These are phyloP conservation scores for Harrya chromipes DNA, from an alignment of 768 basidiomycete species.

Conservation along the genomic window DNA sequence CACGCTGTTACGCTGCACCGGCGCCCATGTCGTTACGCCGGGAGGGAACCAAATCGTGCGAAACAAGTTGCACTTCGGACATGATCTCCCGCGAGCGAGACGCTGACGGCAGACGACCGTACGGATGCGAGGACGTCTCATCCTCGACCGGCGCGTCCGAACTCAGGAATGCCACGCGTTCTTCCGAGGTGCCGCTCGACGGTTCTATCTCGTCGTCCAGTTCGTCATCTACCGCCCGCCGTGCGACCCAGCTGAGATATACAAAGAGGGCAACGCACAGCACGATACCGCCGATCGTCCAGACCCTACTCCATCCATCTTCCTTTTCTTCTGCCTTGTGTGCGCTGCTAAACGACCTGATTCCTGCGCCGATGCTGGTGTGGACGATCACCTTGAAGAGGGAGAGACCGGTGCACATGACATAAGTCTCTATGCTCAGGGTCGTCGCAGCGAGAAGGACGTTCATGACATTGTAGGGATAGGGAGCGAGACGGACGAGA, in stretches of 20 bases:
- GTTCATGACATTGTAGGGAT: constrained; percentile 95
- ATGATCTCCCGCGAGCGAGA: constrained; percentile 33
- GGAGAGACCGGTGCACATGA: constrained; percentile 74
- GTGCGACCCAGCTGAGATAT: constrained; percentile 79
- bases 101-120: constrained; percentile 16
- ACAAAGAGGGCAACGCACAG: constrained; percentile 74
- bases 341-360: constrained; percentile 62
- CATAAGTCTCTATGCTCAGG: constrained; percentile 76
- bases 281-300: constrained; percentile 64
- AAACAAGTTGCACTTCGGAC: constrained; percentile 45
- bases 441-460: constrained; percentile 85
- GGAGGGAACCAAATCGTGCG: constrained; percentile 15
- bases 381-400: constrained; percentile 90
- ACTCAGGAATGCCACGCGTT: constrained; percentile 51
- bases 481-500: constrained; percentile 88
- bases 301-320: constrained; percentile 50
- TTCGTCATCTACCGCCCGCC: constrained; percentile 59
- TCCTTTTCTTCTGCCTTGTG: constrained; percentile 44
- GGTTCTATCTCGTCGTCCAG: constrained; percentile 42
- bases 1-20: constrained; percentile 7
- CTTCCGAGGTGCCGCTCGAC: constrained; percentile 38
- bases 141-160: constrained; percentile 26
- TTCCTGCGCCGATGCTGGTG: constrained; percentile 82
- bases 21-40: constrained; percentile 13
- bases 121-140: constrained; percentile 17